These are phyloP conservation scores for Chrysoporthe puriensis DNA, from an alignment of 2,329 filamentous ascomycete species.

Conservation along the genomic window DNA sequence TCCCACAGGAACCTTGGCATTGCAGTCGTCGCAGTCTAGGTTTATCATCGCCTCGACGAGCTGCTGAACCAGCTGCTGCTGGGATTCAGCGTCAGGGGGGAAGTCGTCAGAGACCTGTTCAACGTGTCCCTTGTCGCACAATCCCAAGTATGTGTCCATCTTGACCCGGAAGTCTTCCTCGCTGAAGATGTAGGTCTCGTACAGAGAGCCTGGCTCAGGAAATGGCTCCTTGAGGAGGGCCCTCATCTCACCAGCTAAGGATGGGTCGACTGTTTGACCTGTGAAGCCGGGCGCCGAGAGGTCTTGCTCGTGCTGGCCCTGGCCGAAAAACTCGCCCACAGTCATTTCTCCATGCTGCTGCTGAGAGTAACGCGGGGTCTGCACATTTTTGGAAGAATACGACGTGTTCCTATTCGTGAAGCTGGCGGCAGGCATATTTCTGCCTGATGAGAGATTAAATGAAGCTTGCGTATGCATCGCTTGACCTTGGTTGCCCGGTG, in stretches of 20 bases:
- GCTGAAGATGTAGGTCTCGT: neutral
- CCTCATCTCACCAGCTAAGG: neutral
- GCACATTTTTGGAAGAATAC: neutral
- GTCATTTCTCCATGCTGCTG: neutral
- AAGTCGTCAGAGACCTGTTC: neutral
- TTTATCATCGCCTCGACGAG: constrained; percentile 12
- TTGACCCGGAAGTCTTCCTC: constrained; percentile 7
- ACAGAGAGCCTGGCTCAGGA: neutral
- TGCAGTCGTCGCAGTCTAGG: neutral
- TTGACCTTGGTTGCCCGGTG: neutral
- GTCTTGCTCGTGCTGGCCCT: neutral
- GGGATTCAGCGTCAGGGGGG: neutral
- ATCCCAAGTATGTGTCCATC: neutral
- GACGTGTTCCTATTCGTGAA: neutral
- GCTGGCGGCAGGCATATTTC: neutral
- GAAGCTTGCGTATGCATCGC: too few species aligned
- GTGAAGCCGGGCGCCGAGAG: neutral
- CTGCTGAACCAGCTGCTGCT: neutral
- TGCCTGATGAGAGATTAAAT: neutral
- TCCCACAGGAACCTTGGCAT: neutral
- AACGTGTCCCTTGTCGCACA: neutral
- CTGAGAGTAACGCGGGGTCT: neutral
- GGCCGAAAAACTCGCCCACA: neutral
- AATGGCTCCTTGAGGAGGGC: neutral
- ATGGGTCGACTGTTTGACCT: too few species aligned